These are phyloP conservation scores for Amanita subjunquillea DNA, from an alignment of 768 basidiomycete genomes.

Conservation along the genomic window DNA sequence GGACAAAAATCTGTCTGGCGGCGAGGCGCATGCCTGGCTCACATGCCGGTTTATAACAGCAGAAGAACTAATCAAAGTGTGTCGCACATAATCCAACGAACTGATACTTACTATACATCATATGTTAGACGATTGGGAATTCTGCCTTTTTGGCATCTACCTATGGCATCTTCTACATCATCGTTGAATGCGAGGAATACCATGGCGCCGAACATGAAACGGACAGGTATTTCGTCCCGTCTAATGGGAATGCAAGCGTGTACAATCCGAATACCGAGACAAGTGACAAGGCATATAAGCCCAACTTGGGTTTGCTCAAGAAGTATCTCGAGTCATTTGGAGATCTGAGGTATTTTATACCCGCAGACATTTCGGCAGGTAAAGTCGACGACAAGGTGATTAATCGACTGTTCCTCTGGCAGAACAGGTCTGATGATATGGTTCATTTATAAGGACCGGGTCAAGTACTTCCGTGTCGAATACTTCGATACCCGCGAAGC, in stretches of 20 bases:
- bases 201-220: constrained; percentile 5
- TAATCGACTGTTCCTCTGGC: neutral
- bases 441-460: constrained; percentile 8
- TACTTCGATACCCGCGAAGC: constrained; percentile 61
- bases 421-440: neutral
- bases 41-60: constrained; percentile 35
- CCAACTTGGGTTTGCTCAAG: constrained; percentile 19
- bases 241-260: constrained; percentile 3
- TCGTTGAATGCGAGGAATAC: constrained; percentile 21
- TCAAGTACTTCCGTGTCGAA: constrained; percentile 44
- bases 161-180: constrained; percentile 42
- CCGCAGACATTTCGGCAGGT: constrained; percentile 6
- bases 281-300: constrained; percentile 1
- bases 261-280: constrained; percentile 1
- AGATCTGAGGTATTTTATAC: constrained; percentile 16
- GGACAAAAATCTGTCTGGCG: constrained; percentile 15
- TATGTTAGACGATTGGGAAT: constrained; percentile 41
- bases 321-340: constrained; percentile 26
- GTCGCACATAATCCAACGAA: constrained; percentile 8
- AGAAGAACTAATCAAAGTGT: constrained; percentile 35
- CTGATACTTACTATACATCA: neutral
- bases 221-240: neutral
- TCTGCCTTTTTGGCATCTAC: constrained; percentile 40
- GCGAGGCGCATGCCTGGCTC: constrained; percentile 18
- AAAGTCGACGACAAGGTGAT: constrained; percentile 16